Conservation (phyloP, 225 moss, liverwort and hornwort species). For the Sphagnum tenellum region DNA sequence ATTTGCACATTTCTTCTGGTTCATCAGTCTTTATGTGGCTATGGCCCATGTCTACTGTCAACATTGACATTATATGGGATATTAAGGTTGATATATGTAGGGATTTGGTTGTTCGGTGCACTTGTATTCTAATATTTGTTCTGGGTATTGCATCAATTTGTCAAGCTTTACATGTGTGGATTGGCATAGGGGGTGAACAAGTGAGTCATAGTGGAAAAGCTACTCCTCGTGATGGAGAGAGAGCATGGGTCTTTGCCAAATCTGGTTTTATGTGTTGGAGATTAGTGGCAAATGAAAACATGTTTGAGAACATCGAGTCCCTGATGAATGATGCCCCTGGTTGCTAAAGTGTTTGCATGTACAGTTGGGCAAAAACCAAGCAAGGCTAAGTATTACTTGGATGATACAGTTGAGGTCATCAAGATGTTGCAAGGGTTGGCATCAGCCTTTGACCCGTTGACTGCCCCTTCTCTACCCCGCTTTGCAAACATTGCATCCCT, state of each 20-base stretch:
- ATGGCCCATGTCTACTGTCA: too few relatives aligned
- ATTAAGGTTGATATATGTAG: too few relatives aligned
- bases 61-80: too few relatives aligned
- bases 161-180: too few relatives aligned
- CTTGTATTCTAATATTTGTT: too few relatives aligned
- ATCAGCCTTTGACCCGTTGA: slow-evolving; percentile 24
- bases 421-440: slow-evolving; percentile 44
- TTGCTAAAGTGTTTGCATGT: slow-evolving; percentile 44
- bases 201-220: slow-evolving; percentile 39
- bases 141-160: too few relatives aligned
- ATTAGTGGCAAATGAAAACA: slow-evolving; percentile 54
- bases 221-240: slow-evolving; percentile 27
- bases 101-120: too few relatives aligned
- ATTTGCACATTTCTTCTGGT: too few relatives aligned
- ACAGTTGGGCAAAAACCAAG: slow-evolving; percentile 52
- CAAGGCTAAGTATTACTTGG: slow-evolving; percentile 49
- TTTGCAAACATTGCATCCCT: too few relatives aligned
- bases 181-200: slow-evolving; percentile 55
- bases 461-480: background rate
- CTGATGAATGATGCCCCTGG: slow-evolving; percentile 30
- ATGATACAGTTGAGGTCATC: slow-evolving; percentile 52
- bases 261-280: slow-evolving; percentile 45
- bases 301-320: slow-evolving; percentile 48
- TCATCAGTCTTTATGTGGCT: too few relatives aligned
- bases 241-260: slow-evolving; percentile 23